Base-by-base conservation (phyloP, 345 rosid species). In the Eucalyptus decipiens region DNA sequence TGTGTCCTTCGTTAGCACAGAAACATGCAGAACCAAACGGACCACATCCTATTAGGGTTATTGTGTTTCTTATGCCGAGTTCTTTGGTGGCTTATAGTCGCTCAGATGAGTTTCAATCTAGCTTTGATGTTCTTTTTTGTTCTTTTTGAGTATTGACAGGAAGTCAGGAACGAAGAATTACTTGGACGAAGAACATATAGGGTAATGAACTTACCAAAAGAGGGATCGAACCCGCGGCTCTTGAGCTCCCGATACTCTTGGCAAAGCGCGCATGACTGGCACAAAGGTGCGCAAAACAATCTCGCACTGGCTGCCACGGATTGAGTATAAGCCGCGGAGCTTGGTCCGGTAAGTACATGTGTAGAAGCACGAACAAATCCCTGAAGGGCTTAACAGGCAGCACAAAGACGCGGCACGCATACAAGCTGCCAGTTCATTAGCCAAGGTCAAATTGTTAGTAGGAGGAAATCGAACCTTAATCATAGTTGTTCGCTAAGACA, bases 221-320 rank as follows among this genome's bases (percentile, higher is more conserved):
- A 81, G 28, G 89, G 87, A 65, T 87, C 87, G 11, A 81, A 34
- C 37, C 91, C 89, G 34, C 91, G 89, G 7, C 19, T 60, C 52
- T 90, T 90, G 65, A 90, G 91, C 89, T 90, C 89, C 32, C 85
- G 72, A 47, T 90, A 85, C 67, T 90, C 91, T 69, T 90, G 91
- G 65, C 91, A 90, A 42, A 87, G 21, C 51, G 91, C 89, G 23
- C 91, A 89, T 16, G 21, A 4, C 16, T 18, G 30, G 83, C 91
- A 89, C 24, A 89, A 28, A 34, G 58, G 87, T 89, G 90, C n/a
- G 80, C 32, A 21, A 72, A 80, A 45, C 18, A 87, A 40, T 89
- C 91, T 8, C 37, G 19, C 87, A 87, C 58, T 58, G 80, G 37
- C 4, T 45, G 17, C 89, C 91, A 9, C 60, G 83, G 42, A 89